Conservation (phyloP, 768 basidiomycete genomes). For the Agrocybe pediades region DNA sequence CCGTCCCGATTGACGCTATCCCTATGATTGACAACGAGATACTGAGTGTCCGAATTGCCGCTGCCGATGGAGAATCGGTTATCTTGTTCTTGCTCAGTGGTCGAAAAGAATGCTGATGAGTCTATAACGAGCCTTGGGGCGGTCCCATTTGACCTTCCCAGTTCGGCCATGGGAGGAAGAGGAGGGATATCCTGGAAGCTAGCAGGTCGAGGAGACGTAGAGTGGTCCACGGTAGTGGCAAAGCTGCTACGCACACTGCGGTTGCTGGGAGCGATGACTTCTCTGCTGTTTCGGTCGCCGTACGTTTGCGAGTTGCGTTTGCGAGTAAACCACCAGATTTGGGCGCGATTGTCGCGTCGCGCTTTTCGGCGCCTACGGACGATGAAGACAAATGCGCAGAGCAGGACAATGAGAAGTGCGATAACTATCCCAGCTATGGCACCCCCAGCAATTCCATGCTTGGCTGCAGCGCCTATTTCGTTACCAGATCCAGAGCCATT, state of each 20-base stretch:
- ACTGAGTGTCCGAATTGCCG: conserved; percentile 41
- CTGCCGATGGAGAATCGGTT: conserved; percentile 42
- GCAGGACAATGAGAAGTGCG: conserved; percentile 32
- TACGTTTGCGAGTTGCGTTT: conserved; percentile 24
- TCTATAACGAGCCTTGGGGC: conserved; percentile 33
- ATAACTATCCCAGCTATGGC: conserved; percentile 49
- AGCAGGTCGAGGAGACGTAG: neutral
- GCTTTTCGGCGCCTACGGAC: conserved; percentile 47
- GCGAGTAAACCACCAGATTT: conserved; percentile 46
- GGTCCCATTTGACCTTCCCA: conserved; percentile 38
- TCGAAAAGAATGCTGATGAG: conserved; percentile 18
- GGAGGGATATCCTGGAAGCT: conserved; percentile 30
- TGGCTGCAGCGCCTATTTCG: neutral
- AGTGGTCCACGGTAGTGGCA: conserved; percentile 54
- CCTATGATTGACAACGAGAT: conserved; percentile 33
- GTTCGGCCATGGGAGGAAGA: conserved; percentile 57
- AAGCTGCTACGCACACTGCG: conserved; percentile 59
- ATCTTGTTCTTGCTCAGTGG: conserved; percentile 7
- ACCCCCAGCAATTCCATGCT: conserved; percentile 32
- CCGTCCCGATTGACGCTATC: conserved; percentile 25
- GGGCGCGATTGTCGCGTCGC: conserved; percentile 43
- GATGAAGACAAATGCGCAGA: conserved; percentile 40
- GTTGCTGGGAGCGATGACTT: conserved; percentile 22
- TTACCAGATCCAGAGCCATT: conserved; percentile 2
- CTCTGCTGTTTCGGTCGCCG: conserved; percentile 22